Evolutionary conservation across 345 rosid species (phyloP), one percentile per base, ranked within the genome.

Genomic region (Gossypioides kirkii): DNA sequence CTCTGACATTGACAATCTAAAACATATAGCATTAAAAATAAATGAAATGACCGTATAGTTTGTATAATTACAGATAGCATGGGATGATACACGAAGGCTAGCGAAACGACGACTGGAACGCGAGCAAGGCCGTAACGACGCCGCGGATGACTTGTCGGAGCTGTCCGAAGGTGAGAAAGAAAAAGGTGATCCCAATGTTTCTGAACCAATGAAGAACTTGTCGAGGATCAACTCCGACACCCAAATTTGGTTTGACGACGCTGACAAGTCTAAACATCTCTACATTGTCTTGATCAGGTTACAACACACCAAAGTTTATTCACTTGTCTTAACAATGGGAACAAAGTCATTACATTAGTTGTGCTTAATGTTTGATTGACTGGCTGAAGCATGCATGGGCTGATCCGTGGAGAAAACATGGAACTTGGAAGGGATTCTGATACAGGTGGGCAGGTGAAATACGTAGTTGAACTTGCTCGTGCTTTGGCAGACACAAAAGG

Each of bases 151-250:
- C 71, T 88, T 92, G 25, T 90, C 94, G 12, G 96, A 92, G 86
- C 88, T 90, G 38, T 92, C 96, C 1, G 94, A 92, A 62, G 94
- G 98, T 12, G 94, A 92, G 78, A 90, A 90, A 72, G 97, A 92
- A 61, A 86, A 84, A 45, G 80, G 73, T 6, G 91, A 84, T n/a
- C 4, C 65, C 54, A 80, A 68, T 28, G 14, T 41, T 25, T 68
- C 85, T 18, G 94, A 89, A 72, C 11, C 87, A 49, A 70, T 60
- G 25, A 83, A 72, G 77, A 64, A 85, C 12, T 16, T 88, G 25
- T 28, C 78, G 1, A 84, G 88, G 73, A 90, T 85, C 75, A 90
- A 87, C 78, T 90, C 96, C 13, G 91, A 88, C 32, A 77, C 83
- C 81, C 82, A 85, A 62, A 81, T 86, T 20, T 92, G 97, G 92